Base-by-base conservation (phyloP, 495 filamentous ascomycete genomes). In the Chaetomium cochliodes region DNA sequence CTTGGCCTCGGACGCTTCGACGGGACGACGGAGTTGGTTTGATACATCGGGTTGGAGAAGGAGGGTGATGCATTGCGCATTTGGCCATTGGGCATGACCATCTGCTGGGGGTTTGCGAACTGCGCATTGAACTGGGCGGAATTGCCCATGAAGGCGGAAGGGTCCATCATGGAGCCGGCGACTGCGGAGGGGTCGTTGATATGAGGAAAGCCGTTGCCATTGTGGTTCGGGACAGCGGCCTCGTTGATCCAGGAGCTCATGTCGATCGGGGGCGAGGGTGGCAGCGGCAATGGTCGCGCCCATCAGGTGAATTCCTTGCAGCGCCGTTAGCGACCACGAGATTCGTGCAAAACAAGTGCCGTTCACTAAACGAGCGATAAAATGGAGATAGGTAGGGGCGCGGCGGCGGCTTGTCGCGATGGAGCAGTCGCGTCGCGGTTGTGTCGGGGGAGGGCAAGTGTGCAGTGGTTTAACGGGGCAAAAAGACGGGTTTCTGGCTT, bases 201-300 rank as follows among this genome's bases (percentile, higher is more conserved):
- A 70, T 83, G 83, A 71, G 86, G 84, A 76, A 91, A 92, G 77
- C 84, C 86, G 78, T 87, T 89, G 85, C 87, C 88, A 81, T 91
- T 88, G 82, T 88, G 86, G 78, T 85, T 89, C 71, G 85, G 86
- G 78, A 84, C 80, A 79, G 87, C 84, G 84, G 82, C 84, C 80
- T 92, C 88, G 81, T 88, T 88, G 80, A 89, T 87, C 89, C 89
- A 91, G 79, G 86, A 85, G 83, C 88, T 92, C 89, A 91, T 92
- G 82, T 70, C 71, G 64, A 61, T 69, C 67, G 73, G 60, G 67
- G 62, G 57, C 64, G 66, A 67, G 69, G 69, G 66, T 51, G 74
- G 67, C 60, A 62, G 57, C 64, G 67, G 65, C 65, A 70, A 66
- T 63, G 67, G 65, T 68, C 72, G 76, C 73, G 77, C 78, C 81